phyloP scores from a whole-genome alignment of 2,329 filamentous ascomycete species.

The Coniochaeta hoffmannii region DNA sequence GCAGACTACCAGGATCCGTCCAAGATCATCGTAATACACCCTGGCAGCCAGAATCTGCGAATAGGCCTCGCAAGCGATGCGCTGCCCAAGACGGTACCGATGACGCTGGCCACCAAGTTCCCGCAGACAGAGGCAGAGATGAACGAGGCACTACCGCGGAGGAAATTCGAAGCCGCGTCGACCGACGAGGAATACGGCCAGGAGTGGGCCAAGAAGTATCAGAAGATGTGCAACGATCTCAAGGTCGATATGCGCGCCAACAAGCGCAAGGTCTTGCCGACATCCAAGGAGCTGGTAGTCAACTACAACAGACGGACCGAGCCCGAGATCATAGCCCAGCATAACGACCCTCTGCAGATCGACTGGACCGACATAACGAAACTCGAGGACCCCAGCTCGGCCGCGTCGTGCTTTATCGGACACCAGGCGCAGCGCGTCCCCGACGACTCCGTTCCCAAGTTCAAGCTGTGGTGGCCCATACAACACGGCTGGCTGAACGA shows the following conservation, averaged over 20 bases:
- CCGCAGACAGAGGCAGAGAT: conserved; percentile 76
- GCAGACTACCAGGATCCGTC: conserved; percentile 65
- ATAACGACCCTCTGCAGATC: conserved; percentile 89
- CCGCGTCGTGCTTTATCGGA: conserved; percentile 66
- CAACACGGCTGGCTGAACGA: conserved; percentile 85
- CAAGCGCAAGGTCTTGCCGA: conserved; percentile 92
- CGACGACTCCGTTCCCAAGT: conserved; percentile 80
- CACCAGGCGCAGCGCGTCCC: conserved; percentile 78
- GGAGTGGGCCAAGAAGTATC: conserved; percentile 69
- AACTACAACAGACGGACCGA: conserved; percentile 86
- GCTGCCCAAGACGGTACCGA: conserved; percentile 86
- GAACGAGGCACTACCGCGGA: conserved; percentile 67
- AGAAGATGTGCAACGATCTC: conserved; percentile 76
- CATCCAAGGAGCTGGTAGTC: conserved; percentile 89
- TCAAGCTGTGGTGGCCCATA: conserved; percentile 90
- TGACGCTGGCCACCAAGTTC: conserved; percentile 79
- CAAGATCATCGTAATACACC: conserved; percentile 90
- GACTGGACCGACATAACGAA: conserved; percentile 84
- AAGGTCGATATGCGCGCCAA: conserved; percentile 87
- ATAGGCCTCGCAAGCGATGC: conserved; percentile 96
- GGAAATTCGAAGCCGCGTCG: conserved; percentile 54
- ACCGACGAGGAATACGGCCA: conserved; percentile 81
- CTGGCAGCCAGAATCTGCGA: conserved; percentile 89
- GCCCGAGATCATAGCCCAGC: conserved; percentile 81
- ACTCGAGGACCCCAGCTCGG: conserved; percentile 56